Base-by-base conservation (phyloP, 2,329 filamentous ascomycete species). In the Sporothrix pallida region DNA sequence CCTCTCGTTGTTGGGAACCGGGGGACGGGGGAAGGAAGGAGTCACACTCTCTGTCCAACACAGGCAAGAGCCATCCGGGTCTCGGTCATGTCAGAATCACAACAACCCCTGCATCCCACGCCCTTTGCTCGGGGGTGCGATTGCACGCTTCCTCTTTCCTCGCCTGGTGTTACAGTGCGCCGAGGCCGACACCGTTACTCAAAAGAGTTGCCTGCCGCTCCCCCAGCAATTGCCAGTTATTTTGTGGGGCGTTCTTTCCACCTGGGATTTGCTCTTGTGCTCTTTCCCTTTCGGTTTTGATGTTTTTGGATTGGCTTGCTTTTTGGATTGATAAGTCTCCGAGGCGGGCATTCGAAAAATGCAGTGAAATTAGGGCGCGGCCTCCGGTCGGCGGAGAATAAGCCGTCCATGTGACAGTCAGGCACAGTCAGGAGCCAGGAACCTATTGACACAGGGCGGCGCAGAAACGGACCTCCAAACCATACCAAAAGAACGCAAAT, bases 31-130 rank as follows among this genome's bases (percentile, higher is more conserved):
- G 37, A 5, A 65, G 60, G 60, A 44, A 65, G 37, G 60, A 65
- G n/a, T n/a, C 60, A 44, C 26, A 31, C 17, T 46, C 17, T 44
- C 44, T 31, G 17, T 20, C 44, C 63, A 48, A 4, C 12, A 13
- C 56, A 67, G 63, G 60, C 60, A 67, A 67, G 20, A 67, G 44
- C 44, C 44, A 48, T 15, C 12, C 44, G 46, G 63, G 60, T 46
- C 31, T 37, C 60, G 60, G 60, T 46, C 63, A 50, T 67, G 63
- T 67, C 63, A 67, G 48, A 50, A 50, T 12, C 10, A 4, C 20
- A 2, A 50, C 52, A 17, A 10, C 9, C 60, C 60, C 60, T 63
- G 26, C 56, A 60, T 60, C 56, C 56, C 60, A 50, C 63, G 63
- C 63, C 63, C 63, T 67, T 67, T 50, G 20, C 17, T 17, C 42